A percentile compares a stretch with the other conserved stretches of the same genome.
phyloP scores from a whole-genome alignment of 164 flowering plant species.

The Buxus sempervirens region DNA sequence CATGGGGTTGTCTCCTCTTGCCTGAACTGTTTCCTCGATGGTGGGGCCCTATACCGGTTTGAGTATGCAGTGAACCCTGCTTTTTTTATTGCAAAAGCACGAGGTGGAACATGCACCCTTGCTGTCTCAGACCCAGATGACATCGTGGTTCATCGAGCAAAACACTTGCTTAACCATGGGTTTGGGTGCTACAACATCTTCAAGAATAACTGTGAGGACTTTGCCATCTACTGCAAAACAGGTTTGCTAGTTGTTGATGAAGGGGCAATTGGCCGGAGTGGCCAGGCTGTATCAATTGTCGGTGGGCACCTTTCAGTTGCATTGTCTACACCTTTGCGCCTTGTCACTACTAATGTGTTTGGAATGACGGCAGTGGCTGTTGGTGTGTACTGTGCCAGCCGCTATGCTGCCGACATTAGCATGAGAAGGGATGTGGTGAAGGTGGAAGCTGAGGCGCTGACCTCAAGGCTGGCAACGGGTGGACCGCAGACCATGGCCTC shows the following conservation, averaged over 20 bases:
- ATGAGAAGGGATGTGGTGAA: slow-evolving; percentile 64
- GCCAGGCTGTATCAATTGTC: slow-evolving; percentile 69
- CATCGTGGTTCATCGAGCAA: slow-evolving; percentile 59
- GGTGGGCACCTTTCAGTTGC: slow-evolving; percentile 80
- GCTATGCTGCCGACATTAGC: slow-evolving; percentile 70
- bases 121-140: slow-evolving; percentile 57
- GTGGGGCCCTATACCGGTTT: slow-evolving; percentile 65
- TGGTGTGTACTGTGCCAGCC: slow-evolving; percentile 67
- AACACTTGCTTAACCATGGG: slow-evolving; percentile 59
- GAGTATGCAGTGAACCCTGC: slow-evolving; percentile 62
- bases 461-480: slow-evolving; percentile 44
- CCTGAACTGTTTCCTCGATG: slow-evolving; percentile 68
- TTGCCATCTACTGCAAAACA: slow-evolving; percentile 76
- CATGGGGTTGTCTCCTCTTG: slow-evolving; percentile 62
- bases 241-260: slow-evolving; percentile 59
- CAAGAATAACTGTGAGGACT: slow-evolving; percentile 76
- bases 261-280: slow-evolving; percentile 62
- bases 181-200: slow-evolving; percentile 74
- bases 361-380: slow-evolving; percentile 72
- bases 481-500: slow-evolving; percentile 35
- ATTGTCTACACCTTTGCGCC: slow-evolving; percentile 55
- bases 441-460: slow-evolving; percentile 57
- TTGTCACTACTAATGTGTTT: slow-evolving; percentile 59
- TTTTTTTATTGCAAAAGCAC: slow-evolving; percentile 65
- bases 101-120: slow-evolving; percentile 83